Evolutionary conservation across 192 early-diverging fungal species (phyloP), one percentile per base, ranked within the genome.

Genomic region (Backusella morwellensis): DNA sequence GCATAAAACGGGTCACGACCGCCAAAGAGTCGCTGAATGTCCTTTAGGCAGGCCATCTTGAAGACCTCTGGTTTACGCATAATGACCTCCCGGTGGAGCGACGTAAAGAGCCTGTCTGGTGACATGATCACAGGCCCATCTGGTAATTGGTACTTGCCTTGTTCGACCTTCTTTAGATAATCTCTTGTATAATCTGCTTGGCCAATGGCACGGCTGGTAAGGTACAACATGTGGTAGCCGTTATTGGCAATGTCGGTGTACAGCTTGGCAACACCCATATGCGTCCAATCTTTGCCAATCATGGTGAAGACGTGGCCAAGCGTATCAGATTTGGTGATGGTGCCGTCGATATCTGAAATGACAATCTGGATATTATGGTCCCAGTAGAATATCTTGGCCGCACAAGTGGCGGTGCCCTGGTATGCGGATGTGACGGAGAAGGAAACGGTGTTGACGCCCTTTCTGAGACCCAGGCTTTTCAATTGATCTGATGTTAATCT

Each of bases 251-350:
- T 96, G 79, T 97, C 96, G 4, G 95, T 97, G 79, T 97, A 99
- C 54, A 99, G 87, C 79, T 96, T 97, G 63, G 98, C 98, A 14
- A 99, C 96, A 44, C 98, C 98, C n/a, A 88, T 88, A 82, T 99
- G 98, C 2, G 97, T 99, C 98, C 98, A 99, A 81, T 99, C 98
- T 83, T 90, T 92, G 59, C 98, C 98, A 35, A 98, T 94, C 93
- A 97, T 97, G 54, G 96, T 96, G 85, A 97, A 97, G 15, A 99
- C 87, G 76, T 99, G 98, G 12, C 98, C 98, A 38, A 99, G 84
- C 2, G 92, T 96, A 78, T 99, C 98, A 0, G 96, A 97, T 84
- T 98, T 98, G 68, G 98, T 99, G 75, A 99, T 99, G 4, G 98
- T 99, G 14, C 98, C 98, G 81, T 99, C 98, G 68, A 99, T 96